phyloP scores from a whole-genome alignment of 192 early-diverging fungal genomes.

The Umbelopsis vinacea region DNA sequence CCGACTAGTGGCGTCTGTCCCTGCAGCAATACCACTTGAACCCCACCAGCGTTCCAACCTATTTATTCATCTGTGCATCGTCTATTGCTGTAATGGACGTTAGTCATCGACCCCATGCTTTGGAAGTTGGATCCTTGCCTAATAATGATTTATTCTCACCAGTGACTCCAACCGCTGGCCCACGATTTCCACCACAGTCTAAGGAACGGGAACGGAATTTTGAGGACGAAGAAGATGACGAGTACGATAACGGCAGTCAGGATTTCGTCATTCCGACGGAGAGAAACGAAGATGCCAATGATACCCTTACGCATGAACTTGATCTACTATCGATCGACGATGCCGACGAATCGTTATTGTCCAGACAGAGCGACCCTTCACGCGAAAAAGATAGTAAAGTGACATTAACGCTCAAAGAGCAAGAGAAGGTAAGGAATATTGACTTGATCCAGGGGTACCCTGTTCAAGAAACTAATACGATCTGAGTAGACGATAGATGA shows the following conservation, averaged over 20 bases:
- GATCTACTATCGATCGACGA: conserved; percentile 11
- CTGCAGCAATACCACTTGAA: no score
- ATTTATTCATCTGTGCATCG: no score
- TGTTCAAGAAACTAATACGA: neutral
- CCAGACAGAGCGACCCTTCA: neutral
- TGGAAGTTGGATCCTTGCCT: neutral
- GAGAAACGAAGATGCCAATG: neutral
- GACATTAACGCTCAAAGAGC: conserved; percentile 55
- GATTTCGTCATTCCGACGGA: neutral
- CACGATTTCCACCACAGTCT: neutral
- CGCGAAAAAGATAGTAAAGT: conserved; percentile 22
- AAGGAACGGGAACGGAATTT: neutral
- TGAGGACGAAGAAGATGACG: neutral
- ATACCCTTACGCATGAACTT: neutral
- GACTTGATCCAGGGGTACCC: neutral
- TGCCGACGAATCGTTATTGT: conserved; percentile 3
- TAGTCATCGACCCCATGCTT: neutral
- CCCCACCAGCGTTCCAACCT: no score
- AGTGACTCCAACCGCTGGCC: neutral
- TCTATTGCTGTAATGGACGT: neutral
- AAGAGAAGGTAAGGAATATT: conserved; percentile 47
- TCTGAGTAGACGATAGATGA: conserved; percentile 52
- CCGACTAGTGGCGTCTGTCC: no score
- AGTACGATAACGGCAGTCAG: neutral
- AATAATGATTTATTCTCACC: neutral